A percentile compares a stretch with the other conserved stretches of the same genome.
Conservation (phyloP, 345 rosid species). For the Bretschneidera sinensis region DNA sequence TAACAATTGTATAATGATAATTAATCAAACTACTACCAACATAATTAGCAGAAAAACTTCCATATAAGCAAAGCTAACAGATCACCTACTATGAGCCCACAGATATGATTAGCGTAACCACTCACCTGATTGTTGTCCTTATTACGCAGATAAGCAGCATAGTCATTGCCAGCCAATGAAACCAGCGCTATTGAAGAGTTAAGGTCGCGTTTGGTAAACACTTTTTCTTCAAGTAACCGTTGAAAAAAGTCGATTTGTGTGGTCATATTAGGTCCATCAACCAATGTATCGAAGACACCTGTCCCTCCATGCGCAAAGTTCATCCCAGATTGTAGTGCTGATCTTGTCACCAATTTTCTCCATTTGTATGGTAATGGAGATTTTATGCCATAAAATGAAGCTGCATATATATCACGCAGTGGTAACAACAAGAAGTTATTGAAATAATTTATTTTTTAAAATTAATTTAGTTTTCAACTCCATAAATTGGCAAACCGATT, state of each 20-base stretch:
- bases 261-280: conserved; percentile 40
- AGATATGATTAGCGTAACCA: not conserved
- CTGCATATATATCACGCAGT: conserved; percentile 11
- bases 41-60: too few relatives aligned
- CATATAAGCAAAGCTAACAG: too few relatives aligned
- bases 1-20: too few relatives aligned
- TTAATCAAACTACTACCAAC: too few relatives aligned
- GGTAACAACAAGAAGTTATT: too few relatives aligned
- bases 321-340: conserved; percentile 26
- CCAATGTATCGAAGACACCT: conserved; percentile 40
- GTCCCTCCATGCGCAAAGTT: conserved; percentile 53
- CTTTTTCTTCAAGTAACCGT: conserved; percentile 16
- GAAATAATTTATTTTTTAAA: too few relatives aligned
- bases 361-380: conserved; percentile 26
- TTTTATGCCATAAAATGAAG: conserved; percentile 27
- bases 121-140: conserved; percentile 25
- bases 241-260: conserved; percentile 37
- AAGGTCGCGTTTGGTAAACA: conserved; percentile 26
- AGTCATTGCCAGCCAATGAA: conserved; percentile 46
- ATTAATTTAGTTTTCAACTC: too few relatives aligned
- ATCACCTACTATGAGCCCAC: too few relatives aligned
- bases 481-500: too few relatives aligned
- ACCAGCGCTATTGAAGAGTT: conserved; percentile 36
- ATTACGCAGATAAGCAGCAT: conserved; percentile 16
- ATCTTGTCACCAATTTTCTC: conserved; percentile 16